A percentile compares a stretch with the other conserved stretches of the same genome.
Conservation (phyloP, 1,284 basidiomycete genomes). For the Rhodotorula glutinis region DNA sequence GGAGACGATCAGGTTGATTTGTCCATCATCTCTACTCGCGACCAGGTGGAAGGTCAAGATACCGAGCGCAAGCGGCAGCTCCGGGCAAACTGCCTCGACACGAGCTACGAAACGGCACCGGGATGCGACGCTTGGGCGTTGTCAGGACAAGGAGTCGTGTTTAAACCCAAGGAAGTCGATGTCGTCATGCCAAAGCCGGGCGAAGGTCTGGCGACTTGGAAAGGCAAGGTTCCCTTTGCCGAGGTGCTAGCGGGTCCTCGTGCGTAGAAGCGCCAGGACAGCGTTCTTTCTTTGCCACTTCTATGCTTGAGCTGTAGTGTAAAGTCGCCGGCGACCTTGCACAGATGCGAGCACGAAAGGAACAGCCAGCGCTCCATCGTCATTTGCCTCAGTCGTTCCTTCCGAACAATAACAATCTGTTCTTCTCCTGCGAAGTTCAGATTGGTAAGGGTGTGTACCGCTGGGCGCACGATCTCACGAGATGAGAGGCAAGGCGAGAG, state of each 20-base stretch:
- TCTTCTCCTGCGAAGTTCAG: too few species aligned
- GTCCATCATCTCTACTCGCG: neutral
- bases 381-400: too few species aligned
- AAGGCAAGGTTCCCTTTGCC: constrained; percentile 13
- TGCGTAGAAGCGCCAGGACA: neutral
- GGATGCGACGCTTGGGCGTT: constrained; percentile 13
- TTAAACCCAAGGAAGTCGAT: constrained; percentile 16
- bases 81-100: constrained; percentile 21
- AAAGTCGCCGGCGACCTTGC: too few species aligned
- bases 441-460: too few species aligned
- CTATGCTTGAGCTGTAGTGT: too few species aligned
- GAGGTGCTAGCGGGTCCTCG: constrained; percentile 3
- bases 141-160: constrained; percentile 14
- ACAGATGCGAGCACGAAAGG: too few species aligned
- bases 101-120: constrained; percentile 2
- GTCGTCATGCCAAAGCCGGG: constrained; percentile 7
- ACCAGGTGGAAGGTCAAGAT: neutral
- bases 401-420: too few species aligned
- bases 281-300: too few species aligned
- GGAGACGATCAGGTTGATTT: constrained; percentile 21
- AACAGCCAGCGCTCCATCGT: too few species aligned
- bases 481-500: too few species aligned
- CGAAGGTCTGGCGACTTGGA: constrained; percentile 10
- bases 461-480: too few species aligned
- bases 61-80: constrained; percentile 22